Conservation (phyloP, 768 basidiomycete genomes). For the Suillus decipiens region DNA sequence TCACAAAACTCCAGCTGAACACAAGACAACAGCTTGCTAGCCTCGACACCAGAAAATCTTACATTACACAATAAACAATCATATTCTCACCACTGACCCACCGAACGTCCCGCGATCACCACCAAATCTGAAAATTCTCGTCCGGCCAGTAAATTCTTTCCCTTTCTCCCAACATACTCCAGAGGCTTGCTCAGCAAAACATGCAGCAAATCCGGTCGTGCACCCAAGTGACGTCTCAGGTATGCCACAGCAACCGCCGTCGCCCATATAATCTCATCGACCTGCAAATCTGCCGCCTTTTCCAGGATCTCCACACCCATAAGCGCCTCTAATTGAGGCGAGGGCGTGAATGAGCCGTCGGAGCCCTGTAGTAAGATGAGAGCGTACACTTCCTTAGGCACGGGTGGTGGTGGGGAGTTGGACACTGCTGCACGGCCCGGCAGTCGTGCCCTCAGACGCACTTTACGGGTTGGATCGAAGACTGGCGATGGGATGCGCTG, state of each 20-base stretch:
- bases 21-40: too few species aligned
- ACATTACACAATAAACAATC: too few species aligned
- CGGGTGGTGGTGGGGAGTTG: constrained; percentile 1
- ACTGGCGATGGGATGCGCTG: constrained; percentile 37
- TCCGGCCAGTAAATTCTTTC: constrained; percentile 5
- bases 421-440: neutral
- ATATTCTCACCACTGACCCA: neutral
- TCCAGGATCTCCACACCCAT: constrained; percentile 36
- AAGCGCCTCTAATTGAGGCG: constrained; percentile 33
- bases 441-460: neutral
- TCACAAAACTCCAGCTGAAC: too few species aligned
- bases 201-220: constrained; percentile 42
- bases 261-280: constrained; percentile 46
- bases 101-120: neutral
- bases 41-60: too few species aligned
- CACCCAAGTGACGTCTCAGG: constrained; percentile 37
- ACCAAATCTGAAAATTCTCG: constrained; percentile 8
- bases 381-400: constrained; percentile 32
- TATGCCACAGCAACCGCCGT: constrained; percentile 52
- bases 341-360: constrained; percentile 49
- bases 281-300: constrained; percentile 28
- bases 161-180: constrained; percentile 35
- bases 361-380: constrained; percentile 42
- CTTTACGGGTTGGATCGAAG: constrained; percentile 15
- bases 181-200: constrained; percentile 43